phyloP scores from a whole-genome alignment of 495 filamentous ascomycete species.

The Jackrogersella multiformis region DNA sequence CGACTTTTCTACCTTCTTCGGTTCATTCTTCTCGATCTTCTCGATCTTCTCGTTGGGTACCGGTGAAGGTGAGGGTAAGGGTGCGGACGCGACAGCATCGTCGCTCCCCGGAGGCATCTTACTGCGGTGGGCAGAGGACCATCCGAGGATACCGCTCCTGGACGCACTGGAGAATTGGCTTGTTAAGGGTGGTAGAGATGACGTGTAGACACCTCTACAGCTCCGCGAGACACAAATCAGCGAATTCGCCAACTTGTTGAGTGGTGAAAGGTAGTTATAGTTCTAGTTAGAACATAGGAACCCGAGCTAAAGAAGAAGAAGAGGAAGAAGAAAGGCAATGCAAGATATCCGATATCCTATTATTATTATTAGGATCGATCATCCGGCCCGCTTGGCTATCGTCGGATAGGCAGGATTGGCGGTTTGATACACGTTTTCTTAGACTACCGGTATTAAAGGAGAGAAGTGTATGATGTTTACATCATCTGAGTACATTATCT shows the following conservation, averaged over 20 bases:
- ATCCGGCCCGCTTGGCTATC: slow-evolving; percentile 23
- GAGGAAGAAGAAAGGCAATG: slow-evolving; percentile 16
- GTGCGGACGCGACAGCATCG: slow-evolving; percentile 11
- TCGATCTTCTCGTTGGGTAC: slow-evolving; percentile 24
- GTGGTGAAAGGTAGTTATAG: neutral
- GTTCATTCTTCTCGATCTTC: slow-evolving; percentile 43
- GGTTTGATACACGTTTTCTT: slow-evolving; percentile 4
- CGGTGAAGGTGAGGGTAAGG: too few relatives aligned
- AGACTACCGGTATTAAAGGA: neutral
- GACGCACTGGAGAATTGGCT: slow-evolving; percentile 2
- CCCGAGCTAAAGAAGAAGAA: neutral
- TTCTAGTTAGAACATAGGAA: neutral
- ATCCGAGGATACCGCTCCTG: slow-evolving; percentile 39
- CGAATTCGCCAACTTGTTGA: slow-evolving; percentile 34
- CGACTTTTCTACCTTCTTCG: slow-evolving; percentile 59
- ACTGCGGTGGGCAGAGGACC: slow-evolving; percentile 46
- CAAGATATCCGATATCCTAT: slow-evolving; percentile 10
- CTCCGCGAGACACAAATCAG: slow-evolving; percentile 20
- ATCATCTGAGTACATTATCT: slow-evolving; percentile 4
- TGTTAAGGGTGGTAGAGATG: neutral
- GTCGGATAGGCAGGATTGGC: slow-evolving; percentile 11
- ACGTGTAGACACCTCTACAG: slow-evolving; percentile 1
- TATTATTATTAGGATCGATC: slow-evolving; percentile 36
- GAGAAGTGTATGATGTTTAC: slow-evolving; percentile 15
- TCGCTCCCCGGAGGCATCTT: slow-evolving; percentile 46